A percentile compares a stretch with the other conserved stretches of the same genome.
phyloP scores from a whole-genome alignment of 106 monocot genomes.

The Dendrobium huoshanense region DNA sequence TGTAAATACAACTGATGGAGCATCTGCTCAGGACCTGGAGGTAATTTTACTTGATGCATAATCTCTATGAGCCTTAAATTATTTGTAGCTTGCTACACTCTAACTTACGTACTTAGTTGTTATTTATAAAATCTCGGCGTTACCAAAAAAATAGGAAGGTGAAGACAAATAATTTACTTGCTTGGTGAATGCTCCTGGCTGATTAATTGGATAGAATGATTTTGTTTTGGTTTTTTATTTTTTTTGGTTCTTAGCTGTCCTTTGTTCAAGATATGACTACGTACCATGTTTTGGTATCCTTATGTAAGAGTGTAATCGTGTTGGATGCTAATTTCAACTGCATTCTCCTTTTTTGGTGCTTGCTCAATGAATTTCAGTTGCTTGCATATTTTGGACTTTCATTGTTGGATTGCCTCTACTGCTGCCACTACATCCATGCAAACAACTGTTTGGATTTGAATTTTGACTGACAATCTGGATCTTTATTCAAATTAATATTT shows the following conservation, averaged over 20 bases:
- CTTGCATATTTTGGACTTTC: too few relatives aligned
- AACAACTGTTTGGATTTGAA: too few relatives aligned
- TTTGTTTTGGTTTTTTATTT: background rate
- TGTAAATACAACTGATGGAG: constrained; percentile 30
- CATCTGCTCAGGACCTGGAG: constrained; percentile 62
- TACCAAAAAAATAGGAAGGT: background rate
- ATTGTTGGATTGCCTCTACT: too few relatives aligned
- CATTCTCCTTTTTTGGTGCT: background rate
- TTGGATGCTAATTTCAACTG: background rate
- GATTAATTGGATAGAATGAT: background rate
- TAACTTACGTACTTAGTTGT: background rate
- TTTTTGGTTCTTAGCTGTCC: background rate
- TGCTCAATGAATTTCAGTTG: background rate
- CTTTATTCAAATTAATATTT: too few relatives aligned
- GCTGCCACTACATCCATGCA: too few relatives aligned
- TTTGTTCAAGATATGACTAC: background rate
- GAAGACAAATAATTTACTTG: background rate
- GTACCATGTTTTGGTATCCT: background rate
- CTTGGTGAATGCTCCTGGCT: background rate
- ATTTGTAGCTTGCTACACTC: background rate
- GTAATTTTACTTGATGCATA: constrained; percentile 23
- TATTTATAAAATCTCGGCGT: background rate
- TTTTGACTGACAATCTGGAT: too few relatives aligned
- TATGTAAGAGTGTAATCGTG: background rate
- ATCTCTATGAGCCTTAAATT: background rate